These are phyloP conservation scores for Taxawa tesnikishii DNA, from an alignment of 2,329 filamentous ascomycete species.

Conservation along the genomic window DNA sequence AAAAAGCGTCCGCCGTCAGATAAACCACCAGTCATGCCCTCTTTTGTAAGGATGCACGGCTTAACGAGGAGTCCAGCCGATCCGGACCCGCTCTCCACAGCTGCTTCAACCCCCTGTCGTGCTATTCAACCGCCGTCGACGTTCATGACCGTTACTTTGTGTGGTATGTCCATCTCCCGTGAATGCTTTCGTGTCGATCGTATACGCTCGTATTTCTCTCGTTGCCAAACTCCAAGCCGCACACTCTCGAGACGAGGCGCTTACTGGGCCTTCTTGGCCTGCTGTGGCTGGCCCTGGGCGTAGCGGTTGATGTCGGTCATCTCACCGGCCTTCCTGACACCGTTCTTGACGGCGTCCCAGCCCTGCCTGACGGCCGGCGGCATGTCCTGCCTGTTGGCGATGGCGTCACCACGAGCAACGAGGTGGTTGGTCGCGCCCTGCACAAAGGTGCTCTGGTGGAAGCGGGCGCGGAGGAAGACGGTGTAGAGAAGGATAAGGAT, in stretches of 20 bases:
- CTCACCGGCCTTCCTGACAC: constrained; percentile 62
- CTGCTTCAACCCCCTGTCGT: too few relatives aligned
- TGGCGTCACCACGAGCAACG: constrained; percentile 63
- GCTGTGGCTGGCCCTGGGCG: constrained; percentile 36
- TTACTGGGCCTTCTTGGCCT: constrained; percentile 58
- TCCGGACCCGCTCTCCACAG: too few relatives aligned
- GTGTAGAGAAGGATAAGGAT: constrained; percentile 78
- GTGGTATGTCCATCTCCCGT: too few relatives aligned
- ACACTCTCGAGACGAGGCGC: constrained; percentile 3
- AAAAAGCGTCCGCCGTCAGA: too few relatives aligned
- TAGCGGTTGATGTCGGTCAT: constrained; percentile 70
- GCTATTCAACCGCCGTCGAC: too few relatives aligned
- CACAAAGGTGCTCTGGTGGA: constrained; percentile 84
- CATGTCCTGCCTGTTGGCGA: constrained; percentile 75
- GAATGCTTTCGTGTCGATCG: too few relatives aligned
- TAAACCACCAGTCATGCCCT: too few relatives aligned
- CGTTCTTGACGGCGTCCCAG: constrained; percentile 70
- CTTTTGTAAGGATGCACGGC: too few relatives aligned
- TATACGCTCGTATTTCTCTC: not conserved
- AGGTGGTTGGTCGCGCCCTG: constrained; percentile 66
- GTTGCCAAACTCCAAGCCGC: not conserved
- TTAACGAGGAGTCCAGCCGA: too few relatives aligned
- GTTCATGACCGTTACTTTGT: too few relatives aligned
- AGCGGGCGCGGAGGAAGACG: constrained; percentile 81
- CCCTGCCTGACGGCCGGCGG: constrained; percentile 66